A percentile compares a stretch with the other conserved stretches of the same genome.
These are phyloP conservation scores for Aspergillus pseudoviridinutans DNA, from an alignment of 2,329 filamentous ascomycete genomes.

Conservation along the genomic window DNA sequence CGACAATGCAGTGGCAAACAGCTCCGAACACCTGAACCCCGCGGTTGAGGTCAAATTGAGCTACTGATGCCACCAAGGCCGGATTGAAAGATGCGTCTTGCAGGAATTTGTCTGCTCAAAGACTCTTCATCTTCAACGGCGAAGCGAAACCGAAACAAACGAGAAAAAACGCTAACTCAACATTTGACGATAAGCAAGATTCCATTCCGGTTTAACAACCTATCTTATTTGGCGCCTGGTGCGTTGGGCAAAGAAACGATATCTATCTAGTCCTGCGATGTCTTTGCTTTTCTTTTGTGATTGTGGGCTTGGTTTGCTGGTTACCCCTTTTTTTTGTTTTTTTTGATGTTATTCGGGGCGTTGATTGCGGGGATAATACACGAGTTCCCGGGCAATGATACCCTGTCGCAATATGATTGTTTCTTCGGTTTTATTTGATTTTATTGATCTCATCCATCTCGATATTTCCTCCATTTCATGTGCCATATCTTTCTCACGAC, in stretches of 20 bases:
- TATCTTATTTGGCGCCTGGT: slow-evolving; percentile 15
- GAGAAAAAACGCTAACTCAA: not conserved
- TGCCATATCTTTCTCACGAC: slow-evolving; percentile 23
- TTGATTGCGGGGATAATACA: slow-evolving; percentile 40
- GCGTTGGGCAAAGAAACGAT: slow-evolving; percentile 8
- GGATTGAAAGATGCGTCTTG: not conserved
- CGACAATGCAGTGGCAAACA: slow-evolving; percentile 23
- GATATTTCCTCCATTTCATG: slow-evolving; percentile 11
- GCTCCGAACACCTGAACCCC: slow-evolving; percentile 13
- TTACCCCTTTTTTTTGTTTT: not conserved
- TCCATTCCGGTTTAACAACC: not conserved
- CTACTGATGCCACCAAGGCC: slow-evolving; percentile 43
- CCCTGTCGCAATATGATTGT: slow-evolving; percentile 28
- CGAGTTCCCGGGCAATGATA: slow-evolving; percentile 41
- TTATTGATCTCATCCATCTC: slow-evolving; percentile 9
- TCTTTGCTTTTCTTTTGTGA: slow-evolving; percentile 3
- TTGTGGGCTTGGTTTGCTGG: slow-evolving; percentile 7
- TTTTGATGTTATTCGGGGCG: slow-evolving; percentile 20
- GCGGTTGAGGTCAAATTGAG: slow-evolving; percentile 52
- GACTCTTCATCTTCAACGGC: not conserved
- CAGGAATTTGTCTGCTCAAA: not conserved
- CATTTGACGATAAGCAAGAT: not conserved
- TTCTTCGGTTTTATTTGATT: slow-evolving; percentile 1
- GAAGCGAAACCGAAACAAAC: not conserved
- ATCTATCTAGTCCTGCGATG: slow-evolving; percentile 1